Percentiles rank a stretch among this genome's conserved stretches.
Evolutionary conservation across 441 rosid genomes (phyloP).

Genomic region (Dalechampia spathulata): DNA sequence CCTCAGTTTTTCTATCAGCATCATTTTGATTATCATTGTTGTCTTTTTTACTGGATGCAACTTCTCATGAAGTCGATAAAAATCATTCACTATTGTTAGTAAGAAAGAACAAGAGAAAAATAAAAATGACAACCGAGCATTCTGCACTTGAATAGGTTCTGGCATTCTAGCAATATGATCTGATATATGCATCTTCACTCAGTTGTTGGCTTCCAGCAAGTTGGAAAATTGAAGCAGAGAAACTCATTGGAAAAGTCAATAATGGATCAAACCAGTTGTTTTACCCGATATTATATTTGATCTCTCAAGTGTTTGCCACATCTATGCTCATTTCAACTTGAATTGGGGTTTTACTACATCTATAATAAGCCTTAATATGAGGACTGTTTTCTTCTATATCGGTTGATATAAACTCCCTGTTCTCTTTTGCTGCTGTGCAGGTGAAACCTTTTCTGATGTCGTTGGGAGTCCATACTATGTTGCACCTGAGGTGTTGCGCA

Average conservation of each 20-base stretch:
- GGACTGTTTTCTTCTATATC: background rate
- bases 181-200: background rate
- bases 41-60: background rate
- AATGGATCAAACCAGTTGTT: background rate
- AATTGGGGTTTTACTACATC: too few species aligned
- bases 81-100: background rate
- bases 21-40: background rate
- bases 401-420: constrained; percentile 4
- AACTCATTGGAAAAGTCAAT: background rate
- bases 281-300: too few species aligned
- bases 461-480: constrained; percentile 69
- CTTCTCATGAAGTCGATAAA: background rate
- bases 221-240: background rate
- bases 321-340: too few species aligned
- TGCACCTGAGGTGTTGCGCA: constrained; percentile 60
- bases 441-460: constrained; percentile 42
- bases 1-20: background rate
- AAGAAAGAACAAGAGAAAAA: background rate
- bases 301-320: too few species aligned
- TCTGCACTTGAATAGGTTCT: background rate
- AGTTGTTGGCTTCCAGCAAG: background rate
- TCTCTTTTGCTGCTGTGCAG: constrained; percentile 22
- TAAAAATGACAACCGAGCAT: background rate
- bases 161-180: background rate
- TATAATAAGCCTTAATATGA: too few species aligned